Conservation (phyloP, 768 basidiomycete species). For the Leccinum longicurvipes region DNA sequence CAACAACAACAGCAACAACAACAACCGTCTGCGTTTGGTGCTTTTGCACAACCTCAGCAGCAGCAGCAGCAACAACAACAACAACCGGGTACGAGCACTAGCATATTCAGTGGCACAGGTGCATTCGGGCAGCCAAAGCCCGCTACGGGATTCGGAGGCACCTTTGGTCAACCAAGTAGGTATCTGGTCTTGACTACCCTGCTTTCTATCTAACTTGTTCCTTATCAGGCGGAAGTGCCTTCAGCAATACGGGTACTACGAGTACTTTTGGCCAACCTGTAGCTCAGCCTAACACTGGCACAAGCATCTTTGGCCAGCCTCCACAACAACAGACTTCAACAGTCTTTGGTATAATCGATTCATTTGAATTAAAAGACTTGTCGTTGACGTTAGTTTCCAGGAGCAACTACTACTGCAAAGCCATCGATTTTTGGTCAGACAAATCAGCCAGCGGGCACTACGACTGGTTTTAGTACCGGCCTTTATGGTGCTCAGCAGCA, state of each 20-base stretch:
- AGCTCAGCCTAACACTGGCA: conserved; percentile 19
- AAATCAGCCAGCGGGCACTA: conserved; percentile 36
- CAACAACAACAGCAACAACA: conserved; percentile 22
- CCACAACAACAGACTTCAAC: conserved; percentile 34
- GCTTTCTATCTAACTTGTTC: neutral
- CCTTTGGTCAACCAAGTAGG: conserved; percentile 28
- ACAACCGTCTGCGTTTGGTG: conserved; percentile 42
- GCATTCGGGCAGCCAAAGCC: conserved; percentile 34
- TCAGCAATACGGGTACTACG: conserved; percentile 21
- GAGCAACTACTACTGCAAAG: conserved; percentile 36
- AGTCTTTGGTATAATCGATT: conserved; percentile 43
- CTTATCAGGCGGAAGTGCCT: conserved; percentile 19
- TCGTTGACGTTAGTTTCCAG: conserved; percentile 17
- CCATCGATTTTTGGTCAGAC: conserved; percentile 50
- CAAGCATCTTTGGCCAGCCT: conserved; percentile 36
- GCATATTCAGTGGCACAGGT: conserved; percentile 33
- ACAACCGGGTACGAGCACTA: conserved; percentile 27
- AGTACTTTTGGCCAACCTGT: conserved; percentile 28
- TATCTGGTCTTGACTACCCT: neutral
- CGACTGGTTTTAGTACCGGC: conserved; percentile 36
- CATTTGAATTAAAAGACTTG: neutral
- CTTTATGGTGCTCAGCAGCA: conserved; percentile 28
- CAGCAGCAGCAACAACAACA: neutral
- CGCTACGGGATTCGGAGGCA: conserved; percentile 26
- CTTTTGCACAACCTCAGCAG: conserved; percentile 46